A percentile compares a stretch with the other conserved stretches of the same genome.
These are phyloP conservation scores for Linum trigynum DNA, from an alignment of 345 rosid species.

Conservation along the genomic window DNA sequence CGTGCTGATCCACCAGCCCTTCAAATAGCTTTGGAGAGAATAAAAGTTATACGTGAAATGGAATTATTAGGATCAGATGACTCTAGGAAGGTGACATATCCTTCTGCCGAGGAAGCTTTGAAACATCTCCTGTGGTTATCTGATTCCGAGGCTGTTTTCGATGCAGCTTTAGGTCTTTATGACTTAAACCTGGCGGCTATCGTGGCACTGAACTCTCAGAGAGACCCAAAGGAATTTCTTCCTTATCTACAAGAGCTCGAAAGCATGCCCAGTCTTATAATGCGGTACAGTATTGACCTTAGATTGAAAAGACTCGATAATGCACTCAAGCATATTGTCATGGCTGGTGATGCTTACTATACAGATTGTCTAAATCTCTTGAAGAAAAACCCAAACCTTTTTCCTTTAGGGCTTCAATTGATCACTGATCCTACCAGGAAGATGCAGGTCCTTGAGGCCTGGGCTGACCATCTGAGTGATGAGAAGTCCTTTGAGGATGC, in stretches of 20 bases:
- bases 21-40: constrained; percentile 76
- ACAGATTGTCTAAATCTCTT: constrained; percentile 66
- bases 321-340: constrained; percentile 78
- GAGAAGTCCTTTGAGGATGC: constrained; percentile 81
- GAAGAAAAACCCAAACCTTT: constrained; percentile 71
- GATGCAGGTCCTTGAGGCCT: constrained; percentile 67
- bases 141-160: constrained; percentile 84
- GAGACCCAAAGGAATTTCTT: constrained; percentile 95
- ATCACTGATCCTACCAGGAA: constrained; percentile 51
- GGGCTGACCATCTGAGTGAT: constrained; percentile 79
- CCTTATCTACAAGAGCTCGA: constrained; percentile 88
- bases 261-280: constrained; percentile 49
- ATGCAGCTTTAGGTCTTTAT: constrained; percentile 91
- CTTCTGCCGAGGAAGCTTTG: constrained; percentile 91
- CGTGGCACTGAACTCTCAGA: constrained; percentile 90
- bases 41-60: constrained; percentile 78
- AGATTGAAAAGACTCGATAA: constrained; percentile 66
- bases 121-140: constrained; percentile 94
- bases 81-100: constrained; percentile 41
- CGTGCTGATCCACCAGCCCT: constrained; percentile 88
- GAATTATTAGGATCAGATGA: constrained; percentile 60
- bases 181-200: constrained; percentile 97
- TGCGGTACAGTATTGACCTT: constrained; percentile 81
- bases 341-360: constrained; percentile 65
- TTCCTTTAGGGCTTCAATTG: constrained; percentile 68